A percentile compares a stretch with the other conserved stretches of the same genome.
phyloP scores from a whole-genome alignment of 768 basidiomycete genomes.

The Leccinum subgranulosum region DNA sequence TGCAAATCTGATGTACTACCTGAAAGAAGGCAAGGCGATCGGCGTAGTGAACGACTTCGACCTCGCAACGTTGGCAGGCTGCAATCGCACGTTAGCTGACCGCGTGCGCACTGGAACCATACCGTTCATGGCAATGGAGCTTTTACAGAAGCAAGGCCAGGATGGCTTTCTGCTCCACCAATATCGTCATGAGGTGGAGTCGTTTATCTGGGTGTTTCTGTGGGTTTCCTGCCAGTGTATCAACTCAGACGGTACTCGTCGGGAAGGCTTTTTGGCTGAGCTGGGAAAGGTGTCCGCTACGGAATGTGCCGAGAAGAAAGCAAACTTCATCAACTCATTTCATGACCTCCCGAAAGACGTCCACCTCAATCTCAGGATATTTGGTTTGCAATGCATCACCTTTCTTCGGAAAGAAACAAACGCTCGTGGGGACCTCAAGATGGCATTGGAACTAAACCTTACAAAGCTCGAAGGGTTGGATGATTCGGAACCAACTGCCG shows the following conservation, averaged over 20 bases:
- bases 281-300: not conserved
- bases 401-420: not conserved
- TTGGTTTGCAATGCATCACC: too few relatives aligned
- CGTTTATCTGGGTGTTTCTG: constrained; percentile 1
- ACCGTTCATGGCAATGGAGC: constrained; percentile 15
- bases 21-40: not conserved
- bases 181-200: not conserved
- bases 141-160: not conserved
- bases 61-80: not conserved
- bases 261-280: not conserved
- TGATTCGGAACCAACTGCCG: too few relatives aligned
- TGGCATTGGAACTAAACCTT: too few relatives aligned
- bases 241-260: not conserved
- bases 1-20: constrained; percentile 15
- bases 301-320: not conserved
- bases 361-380: too few relatives aligned
- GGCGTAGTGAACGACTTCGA: constrained; percentile 19
- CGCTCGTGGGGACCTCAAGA: too few relatives aligned
- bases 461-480: too few relatives aligned
- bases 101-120: constrained; percentile 13
- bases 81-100: not conserved
- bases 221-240: not conserved
- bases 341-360: too few relatives aligned
- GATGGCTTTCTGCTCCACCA: not conserved
- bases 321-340: not conserved